Evolutionary conservation across 345 rosid species (phyloP), one percentile per base, ranked within the genome.

Genomic region (Gossypium stocksii): DNA sequence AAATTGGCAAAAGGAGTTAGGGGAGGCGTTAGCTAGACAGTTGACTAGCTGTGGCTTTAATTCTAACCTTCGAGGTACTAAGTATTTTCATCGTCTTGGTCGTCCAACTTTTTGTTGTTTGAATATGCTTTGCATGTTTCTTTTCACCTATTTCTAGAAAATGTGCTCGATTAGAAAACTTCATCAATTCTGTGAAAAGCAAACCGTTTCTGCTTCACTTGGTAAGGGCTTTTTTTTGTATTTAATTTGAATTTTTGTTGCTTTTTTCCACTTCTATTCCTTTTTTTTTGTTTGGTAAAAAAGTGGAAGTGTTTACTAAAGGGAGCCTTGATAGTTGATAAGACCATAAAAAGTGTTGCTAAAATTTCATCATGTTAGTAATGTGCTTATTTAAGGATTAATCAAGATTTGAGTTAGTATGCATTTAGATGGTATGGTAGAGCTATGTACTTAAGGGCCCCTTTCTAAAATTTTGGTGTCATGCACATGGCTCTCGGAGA

Each of bases 21-120:
- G 99, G 49, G 97, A 91, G 81, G 84, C 88, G 68, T 96, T 95
- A 80, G 98, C 99, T 0, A 87, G 83, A 82, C 99, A 95, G 70
- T 85, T 95, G 56, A 95, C 94, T 1, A 87, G 54, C 74, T 89
- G 98, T 74, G 99, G 99, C 45, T 95, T 95, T 86, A 74, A 77
- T 38, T 91, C 99, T 64, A 87, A 87, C 66, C 90, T 81, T 79
- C 89, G 98, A 82, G 98, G 99, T 93, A 69, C 29, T 51, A 78
- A 86, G 78, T 51, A 69, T 34, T 23, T 58, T 76, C 45, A 9
- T 60, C 27, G 23, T 72, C 49, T 25, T 71, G 22, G 29, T 53
- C 19, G 56, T 64, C 41, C 43, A 41, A 54, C 12, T 66, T 12
- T 4, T 71, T 67, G 13, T 22, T 45, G 22, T 41, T 52, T 75